phyloP scores from a whole-genome alignment of 768 basidiomycete genomes.

The Clathrus columnatus region DNA sequence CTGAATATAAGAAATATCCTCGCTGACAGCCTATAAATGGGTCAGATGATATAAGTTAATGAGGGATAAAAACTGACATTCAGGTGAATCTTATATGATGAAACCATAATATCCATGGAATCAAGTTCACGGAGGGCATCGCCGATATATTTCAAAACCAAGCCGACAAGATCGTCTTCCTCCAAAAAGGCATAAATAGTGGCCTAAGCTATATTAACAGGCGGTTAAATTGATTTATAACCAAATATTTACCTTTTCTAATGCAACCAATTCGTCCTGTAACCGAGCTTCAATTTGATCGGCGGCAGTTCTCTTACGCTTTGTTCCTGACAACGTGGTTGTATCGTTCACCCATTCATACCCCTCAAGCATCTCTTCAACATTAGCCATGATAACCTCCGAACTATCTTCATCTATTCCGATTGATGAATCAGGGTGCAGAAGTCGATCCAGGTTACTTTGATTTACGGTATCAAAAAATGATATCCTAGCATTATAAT shows the following conservation, averaged over 20 bases:
- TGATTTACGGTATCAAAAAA: slow-evolving; percentile 80
- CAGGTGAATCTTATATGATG: slow-evolving; percentile 92
- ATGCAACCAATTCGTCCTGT: slow-evolving; percentile 80
- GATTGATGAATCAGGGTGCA: slow-evolving; percentile 19
- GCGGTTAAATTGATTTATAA: background rate
- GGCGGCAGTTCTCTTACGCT: slow-evolving; percentile 55
- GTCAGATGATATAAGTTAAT: slow-evolving; percentile 13
- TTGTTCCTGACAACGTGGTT: slow-evolving; percentile 57
- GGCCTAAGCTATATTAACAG: slow-evolving; percentile 43
- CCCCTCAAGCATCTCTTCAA: slow-evolving; percentile 98
- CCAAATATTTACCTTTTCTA: slow-evolving; percentile 72
- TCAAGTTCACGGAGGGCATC: slow-evolving; percentile 85
- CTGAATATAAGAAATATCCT: slow-evolving; percentile 94
- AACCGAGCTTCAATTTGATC: slow-evolving; percentile 89
- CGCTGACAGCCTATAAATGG: slow-evolving; percentile 67
- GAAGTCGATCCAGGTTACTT: slow-evolving; percentile 58
- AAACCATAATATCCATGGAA: slow-evolving; percentile 79
- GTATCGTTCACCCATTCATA: slow-evolving; percentile 88
- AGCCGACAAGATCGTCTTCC: slow-evolving; percentile 81
- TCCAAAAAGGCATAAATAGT: slow-evolving; percentile 97
- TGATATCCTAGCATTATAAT: slow-evolving; percentile 65
- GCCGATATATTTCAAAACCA: slow-evolving; percentile 83
- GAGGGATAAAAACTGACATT: slow-evolving; percentile 51
- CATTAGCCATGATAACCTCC: slow-evolving; percentile 78
- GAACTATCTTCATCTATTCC: slow-evolving; percentile 58